These are phyloP conservation scores for Candida endomychidarum DNA, from an alignment of 805 yeast genomes.

Conservation along the genomic window DNA sequence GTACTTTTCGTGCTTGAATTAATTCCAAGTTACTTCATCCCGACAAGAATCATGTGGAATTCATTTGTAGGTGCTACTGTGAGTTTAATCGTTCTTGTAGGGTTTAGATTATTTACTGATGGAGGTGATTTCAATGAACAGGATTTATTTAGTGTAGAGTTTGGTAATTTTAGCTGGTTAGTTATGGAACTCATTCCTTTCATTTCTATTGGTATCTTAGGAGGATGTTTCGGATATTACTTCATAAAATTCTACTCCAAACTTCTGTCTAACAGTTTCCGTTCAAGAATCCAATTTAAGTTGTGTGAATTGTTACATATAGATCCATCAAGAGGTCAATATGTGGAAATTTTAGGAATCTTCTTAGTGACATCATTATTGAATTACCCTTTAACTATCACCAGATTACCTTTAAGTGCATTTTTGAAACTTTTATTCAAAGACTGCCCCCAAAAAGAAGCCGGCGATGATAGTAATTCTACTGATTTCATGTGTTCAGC, in stretches of 20 bases:
- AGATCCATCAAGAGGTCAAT: conserved; percentile 22
- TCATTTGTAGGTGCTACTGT: conserved; percentile 78
- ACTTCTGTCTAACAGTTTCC: conserved; percentile 29
- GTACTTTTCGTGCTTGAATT: conserved; percentile 76
- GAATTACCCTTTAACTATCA: conserved; percentile 54
- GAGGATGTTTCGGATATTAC: conserved; percentile 64
- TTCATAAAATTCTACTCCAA: conserved; percentile 49
- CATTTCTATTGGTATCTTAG: conserved; percentile 63
- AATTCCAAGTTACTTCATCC: conserved; percentile 60
- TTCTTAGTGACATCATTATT: conserved; percentile 53
- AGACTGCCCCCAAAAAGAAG: conserved; percentile 51
- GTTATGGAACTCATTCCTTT: conserved; percentile 71
- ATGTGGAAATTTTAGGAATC: conserved; percentile 50
- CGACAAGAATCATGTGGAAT: conserved; percentile 74
- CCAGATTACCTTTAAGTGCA: conserved; percentile 55
- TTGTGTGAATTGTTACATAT: conserved; percentile 23
- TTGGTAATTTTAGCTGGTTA: conserved; percentile 71
- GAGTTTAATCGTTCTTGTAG: conserved; percentile 58
- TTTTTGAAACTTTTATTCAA: conserved; percentile 61
- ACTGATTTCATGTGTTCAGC: conserved; percentile 38
- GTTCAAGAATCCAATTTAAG: conserved; percentile 24
- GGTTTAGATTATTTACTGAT: conserved; percentile 39
- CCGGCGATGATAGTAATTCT: conserved; percentile 20
- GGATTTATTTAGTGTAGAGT: conserved; percentile 59
- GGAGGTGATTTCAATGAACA: conserved; percentile 45